A percentile compares a stretch with the other conserved stretches of the same genome.
These are phyloP conservation scores for Macrolepiota dolichaula DNA, from an alignment of 768 basidiomycete genomes.

Conservation along the genomic window DNA sequence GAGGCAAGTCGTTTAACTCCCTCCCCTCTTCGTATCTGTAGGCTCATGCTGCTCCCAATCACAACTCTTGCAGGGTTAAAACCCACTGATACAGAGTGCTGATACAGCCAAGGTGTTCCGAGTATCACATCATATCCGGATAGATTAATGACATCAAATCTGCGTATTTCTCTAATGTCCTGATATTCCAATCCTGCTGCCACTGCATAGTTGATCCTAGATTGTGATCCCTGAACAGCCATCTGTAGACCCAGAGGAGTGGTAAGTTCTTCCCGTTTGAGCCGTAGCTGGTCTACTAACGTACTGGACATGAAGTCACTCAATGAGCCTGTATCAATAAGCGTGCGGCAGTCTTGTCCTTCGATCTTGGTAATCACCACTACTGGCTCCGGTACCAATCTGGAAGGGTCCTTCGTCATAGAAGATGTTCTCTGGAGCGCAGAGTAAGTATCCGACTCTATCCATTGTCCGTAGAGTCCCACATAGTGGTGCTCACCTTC, in stretches of 20 bases:
- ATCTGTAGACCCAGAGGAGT: slow-evolving; percentile 34
- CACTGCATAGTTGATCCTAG: slow-evolving; percentile 30
- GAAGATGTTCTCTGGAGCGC: neutral
- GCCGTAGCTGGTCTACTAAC: slow-evolving; percentile 32
- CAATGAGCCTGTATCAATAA: slow-evolving; percentile 35
- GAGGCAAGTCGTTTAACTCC: slow-evolving; percentile 15
- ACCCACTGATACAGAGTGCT: slow-evolving; percentile 24
- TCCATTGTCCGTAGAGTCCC: neutral
- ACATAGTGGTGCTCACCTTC: neutral
- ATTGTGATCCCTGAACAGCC: slow-evolving; percentile 36
- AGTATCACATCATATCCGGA: slow-evolving; percentile 37
- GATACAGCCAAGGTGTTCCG: slow-evolving; percentile 36
- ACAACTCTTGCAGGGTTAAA: slow-evolving; percentile 25
- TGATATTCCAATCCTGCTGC: slow-evolving; percentile 24
- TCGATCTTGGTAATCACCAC: slow-evolving; percentile 29
- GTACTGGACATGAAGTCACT: slow-evolving; percentile 39
- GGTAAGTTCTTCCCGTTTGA: slow-evolving; percentile 19
- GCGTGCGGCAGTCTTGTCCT: slow-evolving; percentile 26
- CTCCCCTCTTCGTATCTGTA: slow-evolving; percentile 15
- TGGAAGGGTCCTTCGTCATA: neutral
- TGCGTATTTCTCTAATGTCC: slow-evolving; percentile 22
- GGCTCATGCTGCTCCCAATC: slow-evolving; percentile 18
- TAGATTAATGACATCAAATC: slow-evolving; percentile 38
- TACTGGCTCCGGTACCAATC: slow-evolving; percentile 17
- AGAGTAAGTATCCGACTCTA: neutral